phyloP scores from a whole-genome alignment of 2,329 filamentous ascomycete genomes.

The Setomelanomma holmii region DNA sequence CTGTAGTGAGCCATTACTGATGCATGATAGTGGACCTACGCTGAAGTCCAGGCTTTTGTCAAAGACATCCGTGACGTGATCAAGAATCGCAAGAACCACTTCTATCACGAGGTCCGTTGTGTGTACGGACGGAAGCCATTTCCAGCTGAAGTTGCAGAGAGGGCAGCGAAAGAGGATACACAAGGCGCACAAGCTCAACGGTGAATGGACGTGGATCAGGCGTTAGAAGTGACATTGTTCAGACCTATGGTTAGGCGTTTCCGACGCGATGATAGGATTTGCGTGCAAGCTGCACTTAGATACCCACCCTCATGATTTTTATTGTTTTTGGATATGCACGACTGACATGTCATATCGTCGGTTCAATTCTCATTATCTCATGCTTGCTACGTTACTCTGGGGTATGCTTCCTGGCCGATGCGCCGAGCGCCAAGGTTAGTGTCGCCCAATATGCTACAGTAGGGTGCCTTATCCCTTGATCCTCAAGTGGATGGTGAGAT shows the following conservation, averaged over 20 bases:
- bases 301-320: background rate
- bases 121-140: slow-evolving; percentile 38
- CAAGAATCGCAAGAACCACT: slow-evolving; percentile 45
- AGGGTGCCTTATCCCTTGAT: slow-evolving; percentile 5
- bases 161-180: background rate
- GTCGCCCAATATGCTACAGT: background rate
- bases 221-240: too few species aligned
- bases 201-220: too few species aligned
- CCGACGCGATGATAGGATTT: too few species aligned
- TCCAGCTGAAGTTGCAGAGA: slow-evolving; percentile 12
- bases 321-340: background rate
- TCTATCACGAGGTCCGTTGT: slow-evolving; percentile 49
- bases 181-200: background rate
- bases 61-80: slow-evolving; percentile 39
- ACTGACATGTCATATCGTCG: background rate
- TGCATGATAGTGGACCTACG: slow-evolving; percentile 35
- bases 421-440: slow-evolving; percentile 3
- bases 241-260: too few species aligned
- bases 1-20: too few species aligned
- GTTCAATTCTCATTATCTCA: slow-evolving; percentile 14
- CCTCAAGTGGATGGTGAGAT: slow-evolving; percentile 5
- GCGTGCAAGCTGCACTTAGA: too few species aligned
- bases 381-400: slow-evolving; percentile 21
- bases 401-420: slow-evolving; percentile 3
- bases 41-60: slow-evolving; percentile 45